Evolutionary conservation across 164 flowering plant genomes (phyloP), one percentile per base, ranked within the genome.

Genomic region (Tetracentron sinense): DNA sequence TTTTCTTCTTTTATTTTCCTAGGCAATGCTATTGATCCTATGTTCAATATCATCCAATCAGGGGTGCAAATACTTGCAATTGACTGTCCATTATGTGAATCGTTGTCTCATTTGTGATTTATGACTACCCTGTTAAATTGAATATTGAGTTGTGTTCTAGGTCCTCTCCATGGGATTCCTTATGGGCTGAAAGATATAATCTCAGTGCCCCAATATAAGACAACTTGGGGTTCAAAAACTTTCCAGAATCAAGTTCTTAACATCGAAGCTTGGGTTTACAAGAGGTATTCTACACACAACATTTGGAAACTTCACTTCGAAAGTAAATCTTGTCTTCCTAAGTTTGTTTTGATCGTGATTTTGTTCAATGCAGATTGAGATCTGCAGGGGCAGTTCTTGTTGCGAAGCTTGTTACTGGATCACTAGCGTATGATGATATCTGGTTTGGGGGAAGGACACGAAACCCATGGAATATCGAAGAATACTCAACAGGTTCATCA

Each of bases 371-470:
- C 80, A 93, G 98, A 81, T 69, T 93, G 65, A 84, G 69, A 62
- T 78, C 91, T 74, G 83, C 92, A 8, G 96, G 97, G 46, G 97
- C 89, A 15, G 90, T 93, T 76, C 89, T 93, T 48, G 77, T 90
- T 56, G 97, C 88, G 62, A 93, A 93, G 77, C 91, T 93, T 72
- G 98, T 81, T 50, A 42, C 90, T 44, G 98, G 97, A 48, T 93
- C 98, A 26, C 69, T 93, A 54, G 98, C 87, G 54, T 93, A 87
- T 70, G 93, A 91, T 78, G 97, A 94, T 67, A 90, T 94, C 56
- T 89, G 96, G 98, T 94, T 87, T 76, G 97, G 97, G 15, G 98
- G 98, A 56, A 81, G 98, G 75, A 91, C 97, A 35, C 82, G 88
- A 58, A 94, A 94, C 73, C 98, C 96, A 15, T 94, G 98, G 96